Base-by-base conservation (phyloP, 164 flowering plant species). In the Nymphaea colorata region DNA sequence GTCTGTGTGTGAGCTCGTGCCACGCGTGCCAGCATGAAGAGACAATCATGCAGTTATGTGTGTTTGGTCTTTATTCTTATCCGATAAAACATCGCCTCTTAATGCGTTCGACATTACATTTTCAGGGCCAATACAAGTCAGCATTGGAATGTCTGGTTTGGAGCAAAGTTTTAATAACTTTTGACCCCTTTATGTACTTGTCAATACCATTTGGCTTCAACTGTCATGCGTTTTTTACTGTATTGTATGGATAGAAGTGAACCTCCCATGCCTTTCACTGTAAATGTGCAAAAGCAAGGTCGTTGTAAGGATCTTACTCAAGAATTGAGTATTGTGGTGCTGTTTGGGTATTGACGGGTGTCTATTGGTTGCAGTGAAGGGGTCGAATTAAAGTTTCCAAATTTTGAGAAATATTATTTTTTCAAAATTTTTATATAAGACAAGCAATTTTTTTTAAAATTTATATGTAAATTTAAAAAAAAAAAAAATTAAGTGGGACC, bases 71-170 rank as follows among this genome's bases (percentile, higher is more conserved):
- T 10, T 51, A 51, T 51, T 51, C 4, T 51, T 15, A 8, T 51
- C 14, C 12, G 55, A 51, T 51, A 14, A 51, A 14, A 51, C 7
- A 7, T 2, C 55, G 7, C 12, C 55, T 51, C 55, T 51, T 7
- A 51, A 51, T 51, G 1, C 12, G 55, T 7, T 14, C 12, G 55
- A 64, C 61, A 11, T 55, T 44, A 68, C 68, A 55, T 72, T 64
- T 47, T 65, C 87, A 92, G 98, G 98, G 98, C 70, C 98, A 93
- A 82, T 93, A 89, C 62, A 93, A 90, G 66, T 93, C 98, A 8
- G 90, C 98, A 42, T 76, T 93, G 78, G 88, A 89, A 61, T 93
- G 98, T 79, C 97, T 97, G 51, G 76, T 64, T 72, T 93, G 98
- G 74, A 74, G 79, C 74, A 93, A 93, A 77, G 83, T 93, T 67